Conservation (phyloP, 352 stramenopile species). For the Phytopythium boreale region DNA sequence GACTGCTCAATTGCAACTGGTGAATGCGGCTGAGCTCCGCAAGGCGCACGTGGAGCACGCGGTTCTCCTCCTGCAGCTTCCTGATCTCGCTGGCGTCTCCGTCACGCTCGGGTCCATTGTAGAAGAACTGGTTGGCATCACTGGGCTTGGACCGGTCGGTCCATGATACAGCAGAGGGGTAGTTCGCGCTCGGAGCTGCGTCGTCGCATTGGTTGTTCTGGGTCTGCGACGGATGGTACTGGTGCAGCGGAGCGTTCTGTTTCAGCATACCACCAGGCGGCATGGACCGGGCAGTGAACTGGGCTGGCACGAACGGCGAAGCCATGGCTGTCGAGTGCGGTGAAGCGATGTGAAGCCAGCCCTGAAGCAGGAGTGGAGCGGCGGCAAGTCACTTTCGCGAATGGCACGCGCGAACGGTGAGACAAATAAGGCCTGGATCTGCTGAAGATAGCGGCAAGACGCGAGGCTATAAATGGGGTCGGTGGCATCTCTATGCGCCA, state of each 20-base stretch:
- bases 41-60: neutral
- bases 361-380: neutral
- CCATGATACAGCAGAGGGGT: neutral
- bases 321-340: neutral
- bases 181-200: neutral
- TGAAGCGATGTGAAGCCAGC: neutral
- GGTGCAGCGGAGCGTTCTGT: neutral
- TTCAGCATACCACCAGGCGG: neutral
- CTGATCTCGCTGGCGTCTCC: neutral
- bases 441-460: neutral
- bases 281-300: neutral
- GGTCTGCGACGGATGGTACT: neutral
- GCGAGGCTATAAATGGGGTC: neutral
- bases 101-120: neutral
- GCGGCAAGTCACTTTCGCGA: neutral
- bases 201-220: slow-evolving; percentile 8
- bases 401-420: neutral
- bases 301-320: neutral
- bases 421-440: neutral
- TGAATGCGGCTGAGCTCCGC: neutral
- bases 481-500: neutral
- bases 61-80: slow-evolving; percentile 10
- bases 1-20: neutral
- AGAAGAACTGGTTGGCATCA: neutral
- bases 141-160: neutral